These are phyloP conservation scores for Pythium utonaiense DNA, from an alignment of 352 stramenopile genomes.

Conservation along the genomic window DNA sequence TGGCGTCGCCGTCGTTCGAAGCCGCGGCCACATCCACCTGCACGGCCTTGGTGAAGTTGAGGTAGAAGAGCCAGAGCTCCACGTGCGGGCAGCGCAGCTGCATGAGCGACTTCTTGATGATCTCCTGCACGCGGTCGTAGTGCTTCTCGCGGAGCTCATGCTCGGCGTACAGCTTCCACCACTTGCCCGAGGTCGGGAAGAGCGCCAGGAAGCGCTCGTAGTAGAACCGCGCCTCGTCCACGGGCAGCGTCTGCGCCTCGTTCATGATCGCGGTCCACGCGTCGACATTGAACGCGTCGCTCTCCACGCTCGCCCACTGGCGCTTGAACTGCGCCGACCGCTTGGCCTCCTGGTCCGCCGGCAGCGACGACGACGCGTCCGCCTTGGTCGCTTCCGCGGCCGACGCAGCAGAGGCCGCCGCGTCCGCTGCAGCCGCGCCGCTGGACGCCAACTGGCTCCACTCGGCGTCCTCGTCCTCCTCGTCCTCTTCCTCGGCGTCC, in stretches of 20 bases:
- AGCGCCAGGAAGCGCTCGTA: conserved; percentile 74
- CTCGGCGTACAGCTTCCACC: conserved; percentile 86
- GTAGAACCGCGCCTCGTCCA: conserved; percentile 61
- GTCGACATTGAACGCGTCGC: conserved; percentile 67
- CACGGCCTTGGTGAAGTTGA: conserved; percentile 85
- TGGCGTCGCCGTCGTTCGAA: conserved; percentile 50
- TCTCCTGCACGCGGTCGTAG: conserved; percentile 82
- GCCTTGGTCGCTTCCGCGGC: conserved; percentile 1
- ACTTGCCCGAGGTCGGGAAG: conserved; percentile 76
- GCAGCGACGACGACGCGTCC: conserved; percentile 14
- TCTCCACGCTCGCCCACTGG: conserved; percentile 44
- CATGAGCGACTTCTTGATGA: conserved; percentile 88
- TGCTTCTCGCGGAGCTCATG: conserved; percentile 84
- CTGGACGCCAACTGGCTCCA: conserved; percentile 44
- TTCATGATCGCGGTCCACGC: conserved; percentile 79
- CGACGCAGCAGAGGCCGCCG: neutral
- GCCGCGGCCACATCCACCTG: conserved; percentile 74
- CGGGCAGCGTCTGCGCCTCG: conserved; percentile 64
- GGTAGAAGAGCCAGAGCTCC: conserved; percentile 86
- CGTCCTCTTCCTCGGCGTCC: conserved; percentile 67
- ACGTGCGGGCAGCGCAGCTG: conserved; percentile 76
- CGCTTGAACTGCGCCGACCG: conserved; percentile 63
- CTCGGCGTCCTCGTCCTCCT: conserved; percentile 82
- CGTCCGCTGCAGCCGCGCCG: neutral
- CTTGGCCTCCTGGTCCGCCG: conserved; percentile 23